Evolutionary conservation across 202 grass and related monocot genomes (phyloP), one percentile per base, ranked within the genome.

Genomic region (Eragrostis tef): DNA sequence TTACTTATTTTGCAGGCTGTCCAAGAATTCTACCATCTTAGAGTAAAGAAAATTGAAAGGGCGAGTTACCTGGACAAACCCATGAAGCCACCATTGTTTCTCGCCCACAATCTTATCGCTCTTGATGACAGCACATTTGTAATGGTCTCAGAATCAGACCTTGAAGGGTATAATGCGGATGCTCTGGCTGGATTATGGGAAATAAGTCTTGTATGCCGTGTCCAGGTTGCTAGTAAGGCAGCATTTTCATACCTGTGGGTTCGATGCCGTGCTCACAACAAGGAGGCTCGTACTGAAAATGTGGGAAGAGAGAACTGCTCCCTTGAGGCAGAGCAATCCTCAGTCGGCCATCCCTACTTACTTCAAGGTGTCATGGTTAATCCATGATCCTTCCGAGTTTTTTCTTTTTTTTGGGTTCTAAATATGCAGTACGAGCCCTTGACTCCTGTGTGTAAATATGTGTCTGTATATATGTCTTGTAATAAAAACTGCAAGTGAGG

Each of bases 81-180:
- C 51, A 72, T 66, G 21, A 93, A 85, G 26, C 46, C 87, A 81
- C 87, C 81, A 0, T 26, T 81, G 31, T 75, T 89, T 17, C 67
- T 88, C 1, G 71, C 82, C 73, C 70, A 36, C 46, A 91, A 88
- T 6, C 64, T 91, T 19, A 73, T 91, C 43, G 84, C 87, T 64
- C 89, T 93, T 16, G 90, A 98, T 46, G 92, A 98, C 36, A 87
- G 73, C 73, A 83, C 95, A 52, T 98, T 88, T 14, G 88, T 89
- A 50, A 79, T 98, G 79, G 86, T 97, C 58, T 93, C 92, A 36
- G 65, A 89, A 88, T 90, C 95, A 60, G 95, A 98, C 77, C 75
- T 94, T 0, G 86, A 93, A 51, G 95, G 88, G 64, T 95, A 94
- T 50, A 74, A 78, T 34, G 73, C 50, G 0, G 82, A 88, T 66